A percentile compares a stretch with the other conserved stretches of the same genome.
Conservation (phyloP, 1,284 basidiomycete species). For the Pyrrhoderma noxium region DNA sequence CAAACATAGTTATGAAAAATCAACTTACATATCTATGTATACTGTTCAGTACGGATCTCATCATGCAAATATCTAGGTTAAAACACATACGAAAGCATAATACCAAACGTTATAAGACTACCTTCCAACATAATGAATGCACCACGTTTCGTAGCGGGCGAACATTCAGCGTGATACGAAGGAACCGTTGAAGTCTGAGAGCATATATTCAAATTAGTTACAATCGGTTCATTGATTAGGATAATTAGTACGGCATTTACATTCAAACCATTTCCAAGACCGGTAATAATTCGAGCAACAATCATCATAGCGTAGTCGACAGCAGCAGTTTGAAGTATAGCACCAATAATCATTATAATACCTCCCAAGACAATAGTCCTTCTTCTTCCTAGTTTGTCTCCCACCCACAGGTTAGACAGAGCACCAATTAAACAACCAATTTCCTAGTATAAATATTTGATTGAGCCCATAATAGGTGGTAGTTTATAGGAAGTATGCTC, state of each 20-base stretch:
- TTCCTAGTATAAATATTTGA: conserved; percentile 34
- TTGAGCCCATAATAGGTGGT: neutral
- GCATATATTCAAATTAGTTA: neutral
- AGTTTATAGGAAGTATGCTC: conserved; percentile 19
- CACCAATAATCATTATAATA: conserved; percentile 54
- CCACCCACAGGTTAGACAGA: conserved; percentile 47
- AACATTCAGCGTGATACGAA: conserved; percentile 60
- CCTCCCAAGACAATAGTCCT: conserved; percentile 47
- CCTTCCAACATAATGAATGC: conserved; percentile 65
- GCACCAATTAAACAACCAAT: conserved; percentile 47
- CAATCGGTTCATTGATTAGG: neutral
- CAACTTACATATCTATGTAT: no score
- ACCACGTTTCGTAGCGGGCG: conserved; percentile 52
- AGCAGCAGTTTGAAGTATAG: conserved; percentile 49
- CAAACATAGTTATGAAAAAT: no score
- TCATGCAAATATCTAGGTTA: neutral
- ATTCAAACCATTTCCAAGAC: conserved; percentile 64
- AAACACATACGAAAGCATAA: conserved; percentile 50
- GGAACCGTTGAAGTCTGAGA: conserved; percentile 56
- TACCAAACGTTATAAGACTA: conserved; percentile 60
- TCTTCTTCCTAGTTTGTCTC: conserved; percentile 45
- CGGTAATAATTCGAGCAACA: conserved; percentile 55
- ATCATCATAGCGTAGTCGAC: conserved; percentile 50
- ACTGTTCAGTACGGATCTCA: no score
- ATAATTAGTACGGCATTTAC: conserved; percentile 28